Percentiles rank a stretch among this genome's conserved stretches.
Conservation (phyloP, 208 protist species). For the Vickermania spadyakhi region DNA sequence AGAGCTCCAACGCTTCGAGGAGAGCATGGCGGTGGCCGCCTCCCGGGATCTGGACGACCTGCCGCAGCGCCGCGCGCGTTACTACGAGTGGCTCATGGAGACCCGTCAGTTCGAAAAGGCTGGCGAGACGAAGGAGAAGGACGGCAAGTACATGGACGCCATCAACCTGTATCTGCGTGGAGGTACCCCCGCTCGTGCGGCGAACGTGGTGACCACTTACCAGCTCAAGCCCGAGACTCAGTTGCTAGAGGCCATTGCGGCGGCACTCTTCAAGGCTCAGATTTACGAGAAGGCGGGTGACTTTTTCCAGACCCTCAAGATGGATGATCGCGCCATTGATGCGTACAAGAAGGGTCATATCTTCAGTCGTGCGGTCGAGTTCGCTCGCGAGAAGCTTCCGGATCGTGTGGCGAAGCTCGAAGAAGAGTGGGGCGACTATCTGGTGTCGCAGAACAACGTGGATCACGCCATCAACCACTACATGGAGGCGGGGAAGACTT, state of each 20-base stretch:
- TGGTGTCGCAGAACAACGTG: slow-evolving; percentile 92
- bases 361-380: slow-evolving; percentile 93
- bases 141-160: slow-evolving; percentile 92
- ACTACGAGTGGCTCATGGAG: slow-evolving; percentile 94
- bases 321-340: slow-evolving; percentile 91
- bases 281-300: slow-evolving; percentile 94
- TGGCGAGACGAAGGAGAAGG: slow-evolving; percentile 89
- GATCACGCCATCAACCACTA: slow-evolving; percentile 97
- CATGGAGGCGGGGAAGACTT: slow-evolving; percentile 91
- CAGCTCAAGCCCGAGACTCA: slow-evolving; percentile 79
- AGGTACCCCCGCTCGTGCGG: slow-evolving; percentile 89
- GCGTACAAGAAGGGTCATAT: slow-evolving; percentile 91
- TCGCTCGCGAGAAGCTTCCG: slow-evolving; percentile 72
- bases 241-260: slow-evolving; percentile 92
- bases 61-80: slow-evolving; percentile 72
- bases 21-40: slow-evolving; percentile 87
- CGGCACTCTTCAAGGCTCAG: slow-evolving; percentile 86
- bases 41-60: slow-evolving; percentile 74
- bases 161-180: slow-evolving; percentile 95
- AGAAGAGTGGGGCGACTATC: slow-evolving; percentile 95
- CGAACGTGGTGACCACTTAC: slow-evolving; percentile 83
- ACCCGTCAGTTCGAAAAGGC: slow-evolving; percentile 94
- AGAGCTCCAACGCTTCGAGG: slow-evolving; percentile 91
- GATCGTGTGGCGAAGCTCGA: slow-evolving; percentile 80
- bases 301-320: slow-evolving; percentile 93